Conservation (phyloP, 2,329 filamentous ascomycete species). For the Curvularia hawaiiensis region DNA sequence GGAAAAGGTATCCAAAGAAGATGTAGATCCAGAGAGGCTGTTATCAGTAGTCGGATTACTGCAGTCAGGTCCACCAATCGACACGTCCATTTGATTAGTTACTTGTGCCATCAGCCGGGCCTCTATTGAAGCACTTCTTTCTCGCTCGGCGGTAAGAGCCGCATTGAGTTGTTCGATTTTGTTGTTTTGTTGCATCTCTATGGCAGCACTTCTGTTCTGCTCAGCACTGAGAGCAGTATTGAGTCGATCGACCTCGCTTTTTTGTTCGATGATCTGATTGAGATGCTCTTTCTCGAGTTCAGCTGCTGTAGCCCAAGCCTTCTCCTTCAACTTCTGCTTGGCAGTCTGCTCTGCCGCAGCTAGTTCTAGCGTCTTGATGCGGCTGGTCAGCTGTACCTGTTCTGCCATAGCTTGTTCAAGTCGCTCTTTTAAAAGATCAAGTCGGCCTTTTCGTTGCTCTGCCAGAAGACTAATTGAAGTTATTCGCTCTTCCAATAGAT, state of each 20-base stretch:
- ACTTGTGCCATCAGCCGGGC: background rate
- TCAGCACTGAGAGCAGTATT: background rate
- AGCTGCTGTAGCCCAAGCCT: background rate
- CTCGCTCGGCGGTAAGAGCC: background rate
- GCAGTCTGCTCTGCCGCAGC: background rate
- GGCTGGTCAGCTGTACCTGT: background rate
- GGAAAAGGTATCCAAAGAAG: background rate
- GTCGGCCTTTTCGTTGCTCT: no score
- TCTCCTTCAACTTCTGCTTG: background rate
- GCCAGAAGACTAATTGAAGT: no score
- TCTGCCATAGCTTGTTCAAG: background rate
- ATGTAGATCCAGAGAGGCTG: background rate
- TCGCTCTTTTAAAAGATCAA: background rate
- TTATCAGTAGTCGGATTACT: background rate
- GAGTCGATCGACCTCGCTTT: background rate
- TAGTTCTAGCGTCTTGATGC: background rate
- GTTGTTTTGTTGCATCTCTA: background rate
- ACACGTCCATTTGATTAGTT: background rate
- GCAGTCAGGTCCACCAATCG: background rate
- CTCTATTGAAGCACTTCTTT: background rate
- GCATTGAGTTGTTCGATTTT: background rate
- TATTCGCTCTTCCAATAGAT: no score
- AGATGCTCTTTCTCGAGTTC: conserved; percentile 1
- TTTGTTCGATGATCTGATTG: background rate
- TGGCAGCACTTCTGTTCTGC: background rate